phyloP scores from a whole-genome alignment of 2,329 filamentous ascomycete genomes.

The Pseudocercospora fijiensis region DNA sequence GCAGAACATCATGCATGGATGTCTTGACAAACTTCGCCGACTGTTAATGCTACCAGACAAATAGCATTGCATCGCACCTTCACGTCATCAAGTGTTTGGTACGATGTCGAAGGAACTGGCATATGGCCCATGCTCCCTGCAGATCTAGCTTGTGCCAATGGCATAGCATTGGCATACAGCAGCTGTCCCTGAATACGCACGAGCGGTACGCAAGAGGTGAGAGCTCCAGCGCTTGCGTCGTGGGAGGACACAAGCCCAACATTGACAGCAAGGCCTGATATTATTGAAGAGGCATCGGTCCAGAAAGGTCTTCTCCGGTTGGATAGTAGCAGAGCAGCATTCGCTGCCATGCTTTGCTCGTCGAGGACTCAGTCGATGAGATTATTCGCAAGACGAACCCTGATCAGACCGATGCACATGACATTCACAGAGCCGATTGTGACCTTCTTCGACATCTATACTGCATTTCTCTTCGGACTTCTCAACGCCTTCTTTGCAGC shows the following conservation, averaged over 20 bases:
- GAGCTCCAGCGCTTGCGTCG: background rate
- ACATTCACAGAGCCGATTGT: slow-evolving; percentile 37
- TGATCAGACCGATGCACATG: slow-evolving; percentile 34
- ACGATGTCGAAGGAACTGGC: background rate
- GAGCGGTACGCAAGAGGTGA: background rate
- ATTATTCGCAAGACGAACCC: slow-evolving; percentile 17
- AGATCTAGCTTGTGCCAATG: background rate
- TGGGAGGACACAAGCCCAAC: background rate
- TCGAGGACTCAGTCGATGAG: slow-evolving; percentile 41
- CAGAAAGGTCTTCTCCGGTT: too few species aligned
- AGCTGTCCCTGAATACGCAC: background rate
- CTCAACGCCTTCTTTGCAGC: slow-evolving; percentile 30
- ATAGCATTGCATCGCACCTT: background rate
- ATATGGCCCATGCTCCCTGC: background rate
- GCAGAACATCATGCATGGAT: background rate
- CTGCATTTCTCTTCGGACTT: slow-evolving; percentile 28
- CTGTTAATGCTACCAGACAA: background rate
- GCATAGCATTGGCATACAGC: background rate
- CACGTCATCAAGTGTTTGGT: background rate
- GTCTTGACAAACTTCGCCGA: background rate
- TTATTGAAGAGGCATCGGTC: too few species aligned
- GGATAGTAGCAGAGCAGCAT: slow-evolving; percentile 46
- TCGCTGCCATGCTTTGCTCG: slow-evolving; percentile 36
- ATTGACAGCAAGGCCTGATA: slow-evolving; percentile 45
- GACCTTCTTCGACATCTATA: slow-evolving; percentile 25